phyloP scores from a whole-genome alignment of 129 eudicot species.

The Artemisia argyi region DNA sequence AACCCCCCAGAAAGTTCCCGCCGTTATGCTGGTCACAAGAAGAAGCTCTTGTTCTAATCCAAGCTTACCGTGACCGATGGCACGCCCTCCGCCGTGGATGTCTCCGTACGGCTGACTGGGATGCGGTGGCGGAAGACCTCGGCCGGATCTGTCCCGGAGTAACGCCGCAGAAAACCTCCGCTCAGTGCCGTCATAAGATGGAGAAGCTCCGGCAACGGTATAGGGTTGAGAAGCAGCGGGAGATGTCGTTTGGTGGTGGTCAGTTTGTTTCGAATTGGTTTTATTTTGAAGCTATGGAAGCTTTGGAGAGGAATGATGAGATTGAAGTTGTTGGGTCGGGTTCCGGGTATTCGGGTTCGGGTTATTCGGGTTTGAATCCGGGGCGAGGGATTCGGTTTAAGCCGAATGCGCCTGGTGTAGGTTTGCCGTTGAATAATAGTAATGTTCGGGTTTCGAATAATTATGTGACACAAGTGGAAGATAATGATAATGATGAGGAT shows the following conservation, averaged over 20 bases:
- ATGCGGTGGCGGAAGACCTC: slow-evolving; percentile 77
- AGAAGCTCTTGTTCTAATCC: slow-evolving; percentile 78
- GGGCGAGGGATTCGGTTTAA: slow-evolving; percentile 47
- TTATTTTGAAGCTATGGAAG: slow-evolving; percentile 79
- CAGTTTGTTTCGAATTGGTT: slow-evolving; percentile 75
- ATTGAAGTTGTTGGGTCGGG: slow-evolving; percentile 13
- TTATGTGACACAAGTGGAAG: slow-evolving; percentile 24
- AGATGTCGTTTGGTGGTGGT: slow-evolving; percentile 55
- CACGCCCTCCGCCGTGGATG: slow-evolving; percentile 92
- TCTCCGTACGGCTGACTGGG: slow-evolving; percentile 96
- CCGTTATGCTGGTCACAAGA: slow-evolving; percentile 98
- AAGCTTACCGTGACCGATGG: slow-evolving; percentile 88
- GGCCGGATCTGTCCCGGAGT: slow-evolving; percentile 61
- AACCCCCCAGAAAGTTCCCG: slow-evolving; percentile 52
- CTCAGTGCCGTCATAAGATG: slow-evolving; percentile 99
- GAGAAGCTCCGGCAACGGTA: slow-evolving; percentile 97
- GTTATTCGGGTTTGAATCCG: slow-evolving; percentile 33
- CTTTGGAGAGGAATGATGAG: slow-evolving; percentile 73
- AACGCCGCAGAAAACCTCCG: slow-evolving; percentile 76
- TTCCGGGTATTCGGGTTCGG: slow-evolving; percentile 1
- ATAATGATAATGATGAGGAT: slow-evolving; percentile 13
- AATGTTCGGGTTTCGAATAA: slow-evolving; percentile 35
- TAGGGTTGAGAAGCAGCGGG: slow-evolving; percentile 83
- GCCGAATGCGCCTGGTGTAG: slow-evolving; percentile 33
- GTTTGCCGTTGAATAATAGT: slow-evolving; percentile 30